Conservation (phyloP, 768 basidiomycete genomes). For the Cystofilobasidium macerans region DNA sequence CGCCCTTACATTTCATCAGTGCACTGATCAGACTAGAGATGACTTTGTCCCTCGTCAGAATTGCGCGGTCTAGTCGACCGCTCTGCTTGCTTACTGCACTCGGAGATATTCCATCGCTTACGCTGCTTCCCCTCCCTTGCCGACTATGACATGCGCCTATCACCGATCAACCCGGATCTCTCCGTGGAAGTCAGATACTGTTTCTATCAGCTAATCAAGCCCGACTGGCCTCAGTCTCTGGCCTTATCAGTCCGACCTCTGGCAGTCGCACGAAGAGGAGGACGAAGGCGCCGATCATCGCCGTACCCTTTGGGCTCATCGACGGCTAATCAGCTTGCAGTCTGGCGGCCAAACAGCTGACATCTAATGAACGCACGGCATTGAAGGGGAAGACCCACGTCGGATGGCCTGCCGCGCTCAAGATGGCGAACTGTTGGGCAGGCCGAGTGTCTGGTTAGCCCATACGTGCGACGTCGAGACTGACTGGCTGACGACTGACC, state of each 20-base stretch:
- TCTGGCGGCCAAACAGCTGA: neutral
- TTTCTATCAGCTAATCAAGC: neutral
- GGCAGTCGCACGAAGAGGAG: conserved; percentile 2
- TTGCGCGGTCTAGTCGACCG: too few relatives aligned
- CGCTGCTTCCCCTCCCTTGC: too few relatives aligned
- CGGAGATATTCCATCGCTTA: too few relatives aligned
- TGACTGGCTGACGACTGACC: neutral
- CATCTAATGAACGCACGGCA: neutral
- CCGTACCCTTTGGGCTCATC: neutral
- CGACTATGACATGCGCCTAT: too few relatives aligned
- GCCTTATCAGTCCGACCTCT: neutral
- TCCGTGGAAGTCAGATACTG: too few relatives aligned
- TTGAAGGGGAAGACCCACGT: conserved; percentile 4
- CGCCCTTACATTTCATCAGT: too few relatives aligned
- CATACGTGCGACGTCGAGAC: neutral
- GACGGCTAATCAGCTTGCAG: too few relatives aligned
- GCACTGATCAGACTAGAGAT: too few relatives aligned
- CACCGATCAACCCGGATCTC: too few relatives aligned
- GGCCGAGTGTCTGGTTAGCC: neutral
- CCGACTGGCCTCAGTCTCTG: neutral
- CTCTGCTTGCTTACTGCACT: too few relatives aligned
- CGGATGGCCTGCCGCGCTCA: neutral
- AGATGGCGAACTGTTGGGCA: neutral
- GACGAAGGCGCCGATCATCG: neutral
- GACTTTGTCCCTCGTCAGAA: too few relatives aligned